Evolutionary conservation across 148 eudicot genomes (phyloP).

Genomic region (Fagopyrum esculentum): DNA sequence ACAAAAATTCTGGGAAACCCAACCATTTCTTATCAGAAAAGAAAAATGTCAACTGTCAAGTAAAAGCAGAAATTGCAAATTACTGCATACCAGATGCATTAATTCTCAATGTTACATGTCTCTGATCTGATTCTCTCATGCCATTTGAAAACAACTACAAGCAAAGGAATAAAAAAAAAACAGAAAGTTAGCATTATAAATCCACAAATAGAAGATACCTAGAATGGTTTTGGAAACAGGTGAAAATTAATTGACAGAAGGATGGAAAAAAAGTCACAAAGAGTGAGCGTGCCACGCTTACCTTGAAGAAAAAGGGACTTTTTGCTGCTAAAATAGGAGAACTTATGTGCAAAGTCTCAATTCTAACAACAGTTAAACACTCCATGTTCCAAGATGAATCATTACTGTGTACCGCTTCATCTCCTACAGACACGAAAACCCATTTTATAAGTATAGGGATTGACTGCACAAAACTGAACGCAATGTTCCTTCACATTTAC

Average conservation of each 20-base stretch:
- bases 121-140: conserved; percentile 96
- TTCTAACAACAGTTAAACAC: conserved; percentile 56
- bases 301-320: conserved; percentile 97
- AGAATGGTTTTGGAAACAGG: background rate
- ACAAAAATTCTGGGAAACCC: background rate
- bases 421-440: conserved; percentile 40
- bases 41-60: background rate
- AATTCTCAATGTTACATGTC: conserved; percentile 86
- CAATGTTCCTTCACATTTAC: background rate
- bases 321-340: conserved; percentile 98
- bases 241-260: background rate
- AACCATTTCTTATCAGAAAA: background rate
- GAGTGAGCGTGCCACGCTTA: conserved; percentile 11
- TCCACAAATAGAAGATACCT: background rate
- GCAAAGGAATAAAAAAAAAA: conserved; percentile 3
- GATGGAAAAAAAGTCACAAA: background rate
- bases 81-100: conserved; percentile 68
- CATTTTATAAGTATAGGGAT: background rate
- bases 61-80: background rate
- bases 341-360: conserved; percentile 80
- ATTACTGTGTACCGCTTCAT: conserved; percentile 69
- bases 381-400: conserved; percentile 85
- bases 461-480: background rate
- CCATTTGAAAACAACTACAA: conserved; percentile 90
- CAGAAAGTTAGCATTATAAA: conserved; percentile 2